Evolutionary conservation across 2,329 filamentous ascomycete species (phyloP), one percentile per base, ranked within the genome.

Genomic region (Exophiala lecanii-corni): DNA sequence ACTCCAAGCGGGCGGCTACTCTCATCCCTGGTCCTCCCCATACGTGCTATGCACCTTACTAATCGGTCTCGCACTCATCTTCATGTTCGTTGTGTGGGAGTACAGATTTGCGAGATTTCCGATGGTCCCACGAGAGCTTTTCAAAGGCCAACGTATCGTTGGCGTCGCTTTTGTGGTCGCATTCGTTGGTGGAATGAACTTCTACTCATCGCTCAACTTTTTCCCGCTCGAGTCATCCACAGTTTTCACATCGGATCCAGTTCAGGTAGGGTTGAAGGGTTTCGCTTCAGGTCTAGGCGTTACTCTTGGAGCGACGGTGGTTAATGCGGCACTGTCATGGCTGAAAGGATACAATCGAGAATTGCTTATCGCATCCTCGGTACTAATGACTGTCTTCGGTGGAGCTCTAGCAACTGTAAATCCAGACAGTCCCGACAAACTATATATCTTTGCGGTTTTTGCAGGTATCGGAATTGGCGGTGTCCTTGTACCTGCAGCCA

Each of bases 391-490:
- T 18, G 48, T 41, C 2, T 51, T 53, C 25, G 36, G 26, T 15
- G 78, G 76, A 31, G 69, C 73, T 2, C 62, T 83, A 41, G 65
- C 76, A 1, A 61, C 71, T 13, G 73, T 71, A 0, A 64, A 62
- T 1, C 59, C 65, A 2, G 68, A 79, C 59, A 82, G 80, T 51
- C 65, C 79, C 38, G 18, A 33, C 43, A 61, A 67, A 20, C 62
- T 80, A 10, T 81, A 75, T 64, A 73, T 68, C 7, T 63, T 84
- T 20, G 67, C 84, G n/a, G 65, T 76, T 10, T 57, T 84, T 3
- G 78, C 79, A 2, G 75, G 78, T 4, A 61, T 84, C 2, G 82
- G 82, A 5, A 78, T 85, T 4, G 82, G 81, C 4, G 81, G 78
- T 1, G 81, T 85, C 7, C 39, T 53, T 9, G 48, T 53, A 7